A percentile compares a stretch with the other conserved stretches of the same genome.
Conservation (phyloP, 352 stramenopile species). For the Phytophthora sojae region DNA sequence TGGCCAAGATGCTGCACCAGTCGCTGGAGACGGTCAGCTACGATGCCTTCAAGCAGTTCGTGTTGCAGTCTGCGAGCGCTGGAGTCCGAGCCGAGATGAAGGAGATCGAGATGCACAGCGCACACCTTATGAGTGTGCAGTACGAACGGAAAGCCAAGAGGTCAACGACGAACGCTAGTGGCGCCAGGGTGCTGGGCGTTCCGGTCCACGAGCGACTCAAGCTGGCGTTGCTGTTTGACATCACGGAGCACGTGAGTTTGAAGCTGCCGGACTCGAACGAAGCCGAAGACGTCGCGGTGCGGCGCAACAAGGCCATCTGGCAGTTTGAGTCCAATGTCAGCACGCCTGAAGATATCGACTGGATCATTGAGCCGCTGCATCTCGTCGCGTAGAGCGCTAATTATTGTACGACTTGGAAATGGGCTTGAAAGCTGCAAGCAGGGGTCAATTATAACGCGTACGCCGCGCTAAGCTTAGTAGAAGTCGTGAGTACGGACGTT, state of each 20-base stretch:
- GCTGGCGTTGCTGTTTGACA: constrained; percentile 38
- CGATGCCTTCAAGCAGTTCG: constrained; percentile 34
- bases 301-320: constrained; percentile 36
- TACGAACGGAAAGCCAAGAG: constrained; percentile 24
- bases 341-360: constrained; percentile 36
- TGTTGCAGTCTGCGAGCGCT: constrained; percentile 13
- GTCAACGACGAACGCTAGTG: constrained; percentile 25
- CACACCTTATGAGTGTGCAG: constrained; percentile 30
- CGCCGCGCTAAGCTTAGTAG: no score
- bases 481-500: no score
- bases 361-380: constrained; percentile 35
- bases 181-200: constrained; percentile 24
- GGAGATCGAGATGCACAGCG: constrained; percentile 35
- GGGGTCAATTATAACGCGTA: no score
- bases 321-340: constrained; percentile 42
- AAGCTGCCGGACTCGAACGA: constrained; percentile 12
- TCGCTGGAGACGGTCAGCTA: constrained; percentile 37
- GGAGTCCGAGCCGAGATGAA: constrained; percentile 29
- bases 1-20: constrained; percentile 26
- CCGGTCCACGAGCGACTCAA: constrained; percentile 32
- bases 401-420: background rate
- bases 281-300: constrained; percentile 11
- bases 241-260: constrained; percentile 37
- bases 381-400: constrained; percentile 26
- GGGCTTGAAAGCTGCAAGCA: background rate